Percentiles rank a stretch among this genome's conserved stretches.
Evolutionary conservation across 768 basidiomycete species (phyloP).

Genomic region (Leccinum uliginosum): DNA sequence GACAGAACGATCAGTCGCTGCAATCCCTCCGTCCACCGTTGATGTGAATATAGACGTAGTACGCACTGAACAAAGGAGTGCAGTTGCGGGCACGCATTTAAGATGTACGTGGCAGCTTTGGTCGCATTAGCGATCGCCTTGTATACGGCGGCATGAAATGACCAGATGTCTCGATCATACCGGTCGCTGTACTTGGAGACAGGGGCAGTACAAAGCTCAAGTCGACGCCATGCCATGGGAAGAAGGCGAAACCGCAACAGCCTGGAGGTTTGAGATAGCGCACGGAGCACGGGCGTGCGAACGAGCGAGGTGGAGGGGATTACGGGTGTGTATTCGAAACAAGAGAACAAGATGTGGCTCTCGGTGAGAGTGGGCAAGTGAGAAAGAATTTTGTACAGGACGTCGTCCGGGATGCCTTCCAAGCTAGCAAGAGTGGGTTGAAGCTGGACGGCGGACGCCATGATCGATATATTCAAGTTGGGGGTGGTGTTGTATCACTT

Average conservation of each 20-base stretch:
- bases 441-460: background rate
- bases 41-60: background rate
- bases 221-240: slow-evolving; percentile 11
- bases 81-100: slow-evolving; percentile 2
- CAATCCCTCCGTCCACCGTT: no score
- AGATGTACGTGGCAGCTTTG: background rate
- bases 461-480: background rate
- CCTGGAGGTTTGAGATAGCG: slow-evolving; percentile 5
- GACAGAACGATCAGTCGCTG: background rate
- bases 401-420: slow-evolving; percentile 10
- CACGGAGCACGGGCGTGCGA: slow-evolving; percentile 1
- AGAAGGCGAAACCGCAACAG: slow-evolving; percentile 12
- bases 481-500: background rate
- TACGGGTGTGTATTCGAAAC: background rate
- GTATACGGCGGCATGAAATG: background rate
- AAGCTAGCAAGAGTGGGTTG: background rate
- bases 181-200: background rate
- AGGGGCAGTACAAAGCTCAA: slow-evolving; percentile 3
- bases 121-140: background rate
- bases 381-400: slow-evolving; percentile 10
- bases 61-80: slow-evolving; percentile 4
- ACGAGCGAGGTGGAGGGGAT: background rate
- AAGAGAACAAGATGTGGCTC: background rate
- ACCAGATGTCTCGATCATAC: no score
- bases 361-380: slow-evolving; percentile 5